Conservation (phyloP, 2,329 filamentous ascomycete genomes). For the Cadophora sp. region DNA sequence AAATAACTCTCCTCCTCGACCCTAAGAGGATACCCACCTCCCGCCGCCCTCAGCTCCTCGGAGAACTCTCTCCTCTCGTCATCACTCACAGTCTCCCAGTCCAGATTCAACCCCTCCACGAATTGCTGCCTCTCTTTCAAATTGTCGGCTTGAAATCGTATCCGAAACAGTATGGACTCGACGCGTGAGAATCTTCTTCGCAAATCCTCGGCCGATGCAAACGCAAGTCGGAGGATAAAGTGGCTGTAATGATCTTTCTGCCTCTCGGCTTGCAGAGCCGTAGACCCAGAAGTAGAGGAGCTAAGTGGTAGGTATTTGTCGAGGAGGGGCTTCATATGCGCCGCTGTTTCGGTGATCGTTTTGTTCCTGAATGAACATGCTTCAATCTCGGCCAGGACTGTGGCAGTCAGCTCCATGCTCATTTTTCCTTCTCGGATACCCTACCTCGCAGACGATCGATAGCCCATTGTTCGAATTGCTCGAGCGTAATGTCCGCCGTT, state of each 20-base stretch:
- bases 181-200: constrained; percentile 84
- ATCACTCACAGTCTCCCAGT: constrained; percentile 83
- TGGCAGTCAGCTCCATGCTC: background rate
- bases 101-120: constrained; percentile 76
- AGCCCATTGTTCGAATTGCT: constrained; percentile 99
- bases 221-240: constrained; percentile 93
- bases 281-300: constrained; percentile 70
- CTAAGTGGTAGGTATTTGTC: constrained; percentile 86
- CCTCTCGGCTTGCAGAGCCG: constrained; percentile 71
- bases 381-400: constrained; percentile 87
- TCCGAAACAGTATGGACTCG: constrained; percentile 87
- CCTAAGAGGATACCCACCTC: constrained; percentile 46
- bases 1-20: constrained; percentile 88
- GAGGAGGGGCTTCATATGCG: constrained; percentile 85
- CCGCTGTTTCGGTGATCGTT: constrained; percentile 77
- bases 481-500: constrained; percentile 91
- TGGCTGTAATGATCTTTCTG: constrained; percentile 98
- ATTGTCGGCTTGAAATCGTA: constrained; percentile 82
- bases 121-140: constrained; percentile 75
- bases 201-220: constrained; percentile 89
- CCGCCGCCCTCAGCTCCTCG: constrained; percentile 44
- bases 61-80: constrained; percentile 68
- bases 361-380: constrained; percentile 95
- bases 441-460: constrained; percentile 86
- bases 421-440: constrained; percentile 43